Conservation (phyloP, 2,329 filamentous ascomycete genomes). For the Camptophora hylomeconis region DNA sequence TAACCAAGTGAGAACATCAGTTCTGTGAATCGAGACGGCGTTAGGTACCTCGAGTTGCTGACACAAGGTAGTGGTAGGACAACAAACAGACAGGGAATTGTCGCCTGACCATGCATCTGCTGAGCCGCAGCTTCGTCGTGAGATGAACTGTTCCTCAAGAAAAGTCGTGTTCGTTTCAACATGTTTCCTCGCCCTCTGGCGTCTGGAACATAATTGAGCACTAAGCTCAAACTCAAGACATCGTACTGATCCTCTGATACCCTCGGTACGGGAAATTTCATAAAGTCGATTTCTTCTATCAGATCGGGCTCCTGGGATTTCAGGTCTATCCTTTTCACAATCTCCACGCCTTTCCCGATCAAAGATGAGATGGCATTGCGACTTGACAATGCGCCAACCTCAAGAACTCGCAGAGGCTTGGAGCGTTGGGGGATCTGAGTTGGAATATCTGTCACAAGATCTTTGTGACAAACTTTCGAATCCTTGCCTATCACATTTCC, state of each 20-base stretch:
- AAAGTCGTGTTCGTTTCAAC: constrained; percentile 62
- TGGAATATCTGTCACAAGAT: not conserved
- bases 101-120: constrained; percentile 9
- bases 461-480: constrained; percentile 6
- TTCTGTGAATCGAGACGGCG: constrained; percentile 50
- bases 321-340: constrained; percentile 61
- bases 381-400: constrained; percentile 77
- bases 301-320: constrained; percentile 64
- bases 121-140: constrained; percentile 1
- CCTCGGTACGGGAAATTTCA: constrained; percentile 65
- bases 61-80: constrained; percentile 83
- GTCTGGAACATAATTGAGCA: constrained; percentile 87
- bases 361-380: constrained; percentile 70
- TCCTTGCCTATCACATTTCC: constrained; percentile 16
- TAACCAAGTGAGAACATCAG: constrained; percentile 76
- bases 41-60: constrained; percentile 79
- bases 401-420: constrained; percentile 52
- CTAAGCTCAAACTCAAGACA: constrained; percentile 79
- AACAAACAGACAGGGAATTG: constrained; percentile 65
- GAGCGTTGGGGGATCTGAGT: not conserved
- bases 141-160: constrained; percentile 38
- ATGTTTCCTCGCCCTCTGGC: constrained; percentile 65
- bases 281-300: constrained; percentile 86
- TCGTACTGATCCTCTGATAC: constrained; percentile 48
- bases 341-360: constrained; percentile 5